Evolutionary conservation across 1,139 yeast genomes (phyloP).

Genomic region (Nakaseomyces bracarensis): DNA sequence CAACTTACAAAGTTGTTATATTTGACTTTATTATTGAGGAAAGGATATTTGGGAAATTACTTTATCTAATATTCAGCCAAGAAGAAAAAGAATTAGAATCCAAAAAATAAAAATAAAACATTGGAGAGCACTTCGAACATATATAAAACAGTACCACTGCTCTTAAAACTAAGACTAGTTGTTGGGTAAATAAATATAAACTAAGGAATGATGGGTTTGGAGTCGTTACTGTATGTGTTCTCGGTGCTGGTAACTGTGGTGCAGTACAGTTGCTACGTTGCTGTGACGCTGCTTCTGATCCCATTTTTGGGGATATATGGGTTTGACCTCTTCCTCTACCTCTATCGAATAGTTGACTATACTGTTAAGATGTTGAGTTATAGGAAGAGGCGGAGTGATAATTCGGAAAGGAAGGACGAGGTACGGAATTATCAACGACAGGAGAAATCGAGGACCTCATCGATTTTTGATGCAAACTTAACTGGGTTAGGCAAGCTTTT

Average conservation of each 20-base stretch:
- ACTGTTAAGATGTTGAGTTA: background rate
- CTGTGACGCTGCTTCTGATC: conserved; percentile 8
- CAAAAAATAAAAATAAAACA: background rate
- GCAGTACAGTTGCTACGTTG: conserved; percentile 7
- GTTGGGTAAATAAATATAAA: too few relatives aligned
- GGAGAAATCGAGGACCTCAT: background rate
- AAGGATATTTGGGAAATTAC: too few relatives aligned
- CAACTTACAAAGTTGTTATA: too few relatives aligned
- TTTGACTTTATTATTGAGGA: too few relatives aligned
- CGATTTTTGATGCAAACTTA: background rate
- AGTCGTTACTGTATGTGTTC: conserved; percentile 1
- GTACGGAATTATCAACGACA: background rate
- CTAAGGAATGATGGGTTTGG: background rate
- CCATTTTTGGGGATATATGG: conserved; percentile 10
- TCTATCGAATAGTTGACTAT: conserved; percentile 8
- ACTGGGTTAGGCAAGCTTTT: conserved; percentile 3
- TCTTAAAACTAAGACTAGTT: too few relatives aligned
- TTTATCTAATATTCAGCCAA: too few relatives aligned
- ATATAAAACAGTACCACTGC: too few relatives aligned
- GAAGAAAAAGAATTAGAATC: too few relatives aligned
- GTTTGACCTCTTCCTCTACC: conserved; percentile 12
- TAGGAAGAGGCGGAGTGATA: background rate
- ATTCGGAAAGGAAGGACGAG: background rate
- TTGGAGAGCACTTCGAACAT: too few relatives aligned
- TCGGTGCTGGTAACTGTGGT: conserved; percentile 6